Base-by-base conservation (phyloP, 805 yeast species). In the Candida ovalis region DNA sequence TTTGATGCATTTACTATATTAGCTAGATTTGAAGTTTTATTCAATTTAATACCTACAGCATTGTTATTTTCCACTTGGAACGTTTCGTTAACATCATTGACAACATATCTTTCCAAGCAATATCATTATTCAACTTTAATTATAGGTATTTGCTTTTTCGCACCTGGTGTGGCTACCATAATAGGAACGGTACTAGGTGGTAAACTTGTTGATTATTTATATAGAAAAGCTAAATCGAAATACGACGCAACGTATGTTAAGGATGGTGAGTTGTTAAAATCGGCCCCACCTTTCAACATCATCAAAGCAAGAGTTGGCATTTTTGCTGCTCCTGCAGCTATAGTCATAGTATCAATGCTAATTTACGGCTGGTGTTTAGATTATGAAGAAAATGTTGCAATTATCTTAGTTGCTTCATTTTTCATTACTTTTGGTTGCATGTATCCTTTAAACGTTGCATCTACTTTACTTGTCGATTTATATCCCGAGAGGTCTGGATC, bases 311-410 rank as follows among this genome's bases (percentile, higher is more conserved):
- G 94, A 50, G 58, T 85, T 10, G 67, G 72, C n/a, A 69, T 76
- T 8, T 70, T 73, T 6, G 59, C 69, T 9, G 49, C 73, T 17
- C 78, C 86, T 3, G 62, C 78, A 2, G 3, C 50, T 0, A 33
- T 71, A 1, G 54, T 78, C 5, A 59, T 76, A 3, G 54, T 64
- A 24, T 72, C 71, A 0, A 55, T 78, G 0, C 50, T 83, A 1
- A 65, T 81, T 24, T 86, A 77, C 63, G 96, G 95, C 1, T 88
- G 96, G 96, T 78, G 88, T 51, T 58, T 88, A 13, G 70, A 77
- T 32, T 64, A 67, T 24, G 63, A 69, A 25, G 73, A 75, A 4
- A 70, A 72, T 38, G 64, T 82, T 28, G 73, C 82, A 0, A 78
- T 80, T 0, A 79, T 86, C 5, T 67, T 88, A 15, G 74, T 87